Base-by-base conservation (phyloP, 164 flowering plant genomes). In the Macadamia integrifolia region DNA sequence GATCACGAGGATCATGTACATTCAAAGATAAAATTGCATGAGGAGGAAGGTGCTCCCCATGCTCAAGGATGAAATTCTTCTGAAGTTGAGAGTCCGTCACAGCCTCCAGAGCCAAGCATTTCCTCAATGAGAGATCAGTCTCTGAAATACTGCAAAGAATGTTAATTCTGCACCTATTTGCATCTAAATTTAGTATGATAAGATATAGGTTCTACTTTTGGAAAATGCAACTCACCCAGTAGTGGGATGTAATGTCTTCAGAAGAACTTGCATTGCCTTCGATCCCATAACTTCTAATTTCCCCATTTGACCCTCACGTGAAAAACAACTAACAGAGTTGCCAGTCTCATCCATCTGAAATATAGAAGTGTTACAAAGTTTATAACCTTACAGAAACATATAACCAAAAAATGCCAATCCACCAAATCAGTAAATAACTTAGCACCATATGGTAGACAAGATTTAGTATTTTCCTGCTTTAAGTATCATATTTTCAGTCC, bases 251-350 rank as follows among this genome's bases (percentile, higher is more conserved):
- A 94, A 73, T 42, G 83, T 75, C 80, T 83, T 88, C 43, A 85
- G 81, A 80, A 92, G 88, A 77, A 88, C 78, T 59, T 89, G 72
- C 69, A 77, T 76, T 66, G 93, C 83, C 60, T 80, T 80, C 40
- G 73, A 70, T 71, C 98, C 98, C 78, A 92, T 71, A 9, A 92
- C 70, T 71, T 94, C 97, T 43, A 94, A 65, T 73, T 78, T 86
- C 63, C 80, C 93, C 64, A 94, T 84, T 72, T 87, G 79, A 52
- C 93, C 95, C 62, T 85, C 90, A 55, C 78, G 91, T 49, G 95
- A 87, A 64, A 74, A 72, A 71, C 93, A 87, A 32, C 70, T 74
- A 70, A 89, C 76, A 44, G 52, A 69, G 43, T 48, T 66, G 17
- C 87, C 77, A 55, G 71, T 77, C 67, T 79, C 84, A 69, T 70